phyloP scores from a whole-genome alignment of 2,329 filamentous ascomycete genomes.

The Fusarium globosum region DNA sequence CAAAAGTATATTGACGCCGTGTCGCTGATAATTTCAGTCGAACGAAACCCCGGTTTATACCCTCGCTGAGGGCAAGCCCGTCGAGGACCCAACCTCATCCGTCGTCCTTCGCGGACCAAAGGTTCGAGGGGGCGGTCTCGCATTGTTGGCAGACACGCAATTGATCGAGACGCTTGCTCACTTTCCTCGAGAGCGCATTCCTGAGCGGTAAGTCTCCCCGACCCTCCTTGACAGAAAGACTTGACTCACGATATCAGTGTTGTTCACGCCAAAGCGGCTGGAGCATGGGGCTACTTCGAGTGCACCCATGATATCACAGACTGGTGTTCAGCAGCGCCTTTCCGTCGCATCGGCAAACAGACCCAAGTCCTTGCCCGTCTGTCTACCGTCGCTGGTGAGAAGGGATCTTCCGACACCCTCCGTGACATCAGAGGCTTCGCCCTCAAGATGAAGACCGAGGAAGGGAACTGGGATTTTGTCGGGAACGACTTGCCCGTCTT shows the following conservation, averaged over 20 bases:
- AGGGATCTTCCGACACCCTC: neutral
- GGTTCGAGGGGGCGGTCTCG: neutral
- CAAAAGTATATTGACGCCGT: too few relatives aligned
- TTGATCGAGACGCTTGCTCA: conserved; percentile 8
- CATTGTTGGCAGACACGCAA: neutral
- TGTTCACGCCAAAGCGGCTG: conserved; percentile 8
- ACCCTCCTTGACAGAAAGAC: accelerated
- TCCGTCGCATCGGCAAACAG: neutral
- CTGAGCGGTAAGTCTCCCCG: neutral
- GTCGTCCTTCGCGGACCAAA: neutral
- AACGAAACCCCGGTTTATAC: neutral
- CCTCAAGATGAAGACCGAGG: conserved; percentile 7
- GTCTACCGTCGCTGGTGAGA: neutral
- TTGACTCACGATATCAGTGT: neutral
- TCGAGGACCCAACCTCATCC: conserved; percentile 4
- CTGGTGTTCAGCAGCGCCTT: conserved; percentile 4
- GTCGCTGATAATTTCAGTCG: neutral
- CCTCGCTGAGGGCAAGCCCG: conserved; percentile 2
- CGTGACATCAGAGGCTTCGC: conserved; percentile 8
- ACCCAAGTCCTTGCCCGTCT: neutral
- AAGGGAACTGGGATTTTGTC: conserved; percentile 15
- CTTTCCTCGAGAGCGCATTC: conserved; percentile 3
- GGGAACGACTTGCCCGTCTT: conserved; percentile 8
- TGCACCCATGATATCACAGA: conserved; percentile 10
- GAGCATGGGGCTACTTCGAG: conserved; percentile 8